Evolutionary conservation across 495 filamentous ascomycete genomes (phyloP), one percentile per base, ranked within the genome.

Genomic region (Xylaria castorea): DNA sequence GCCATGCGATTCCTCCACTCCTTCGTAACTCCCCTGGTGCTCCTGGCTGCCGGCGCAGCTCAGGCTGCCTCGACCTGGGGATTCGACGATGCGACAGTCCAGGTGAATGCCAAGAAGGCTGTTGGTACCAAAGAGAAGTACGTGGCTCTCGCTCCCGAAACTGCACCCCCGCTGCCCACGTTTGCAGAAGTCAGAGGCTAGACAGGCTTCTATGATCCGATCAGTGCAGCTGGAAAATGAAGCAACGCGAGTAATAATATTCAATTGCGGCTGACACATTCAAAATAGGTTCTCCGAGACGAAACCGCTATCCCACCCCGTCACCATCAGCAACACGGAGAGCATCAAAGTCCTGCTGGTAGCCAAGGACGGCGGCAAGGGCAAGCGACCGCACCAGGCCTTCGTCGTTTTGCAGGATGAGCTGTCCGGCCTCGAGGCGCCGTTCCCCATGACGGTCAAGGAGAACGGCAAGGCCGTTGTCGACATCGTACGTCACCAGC

Each of bases 311-410:
- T 81, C 90, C 51, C 86, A 87, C 32, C 84, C 92, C 14, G 77
- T 99, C 48, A 76, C 86, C 12, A 86, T 99, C 73, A 87, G 88
- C 60, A 81, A 84, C 66, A 81, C 87, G 68, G 94, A 98, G 75
- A 90, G 89, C 48, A 87, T 98, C 75, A 97, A 96, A 84, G 82
- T 99, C 71, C 82, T 89, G 71, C 84, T 98, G 70, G 96, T 93
- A 46, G 84, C 93, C 7, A 92, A 91, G 76, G 93, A 98, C 81
- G 90, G 88, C 75, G 89, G 89, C 78, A 91, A 91, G 73, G 85
- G 89, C 14, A 95, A 93, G 82, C 88, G 92, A 66, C 93, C 96
- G 71, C 96, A 99, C 81, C 96, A 99, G 80, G 94, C 94, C 2
- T 97, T 97, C 83, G 87, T 99, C 22, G 86, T 94, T 7, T 83